Conservation (phyloP, 2,329 filamentous ascomycete genomes). For the Botrytis fabae region DNA sequence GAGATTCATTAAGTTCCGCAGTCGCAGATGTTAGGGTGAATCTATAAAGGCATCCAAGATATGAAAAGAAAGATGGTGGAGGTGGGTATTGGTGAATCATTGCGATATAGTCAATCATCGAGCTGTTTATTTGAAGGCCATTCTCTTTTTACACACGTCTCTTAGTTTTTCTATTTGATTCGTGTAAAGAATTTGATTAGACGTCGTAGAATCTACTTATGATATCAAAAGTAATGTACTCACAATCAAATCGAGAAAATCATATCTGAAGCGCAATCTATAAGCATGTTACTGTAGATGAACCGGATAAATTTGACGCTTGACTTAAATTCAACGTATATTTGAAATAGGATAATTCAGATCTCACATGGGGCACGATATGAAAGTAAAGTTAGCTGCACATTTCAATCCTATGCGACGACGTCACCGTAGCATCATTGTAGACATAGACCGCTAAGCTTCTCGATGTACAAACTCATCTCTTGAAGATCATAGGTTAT, state of each 20-base stretch:
- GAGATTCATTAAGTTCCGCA: too few relatives aligned
- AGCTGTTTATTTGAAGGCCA: background rate
- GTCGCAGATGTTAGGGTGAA: background rate
- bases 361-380: background rate
- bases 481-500: too few relatives aligned
- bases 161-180: background rate
- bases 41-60: background rate
- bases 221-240: background rate
- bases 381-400: background rate
- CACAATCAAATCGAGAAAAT: background rate
- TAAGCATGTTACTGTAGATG: background rate
- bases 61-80: background rate
- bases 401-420: background rate
- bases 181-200: accelerated
- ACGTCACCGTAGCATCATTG: background rate
- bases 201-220: background rate
- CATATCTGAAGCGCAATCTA: background rate
- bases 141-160: background rate
- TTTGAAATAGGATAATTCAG: accelerated
- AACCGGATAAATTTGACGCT: background rate
- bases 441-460: background rate
- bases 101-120: background rate
- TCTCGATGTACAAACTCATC: background rate
- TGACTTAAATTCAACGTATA: background rate
- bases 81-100: accelerated